Percentiles rank a stretch among this genome's conserved stretches.
phyloP scores from a whole-genome alignment of 139 green algal genomes.

The Micractinium sp. region DNA sequence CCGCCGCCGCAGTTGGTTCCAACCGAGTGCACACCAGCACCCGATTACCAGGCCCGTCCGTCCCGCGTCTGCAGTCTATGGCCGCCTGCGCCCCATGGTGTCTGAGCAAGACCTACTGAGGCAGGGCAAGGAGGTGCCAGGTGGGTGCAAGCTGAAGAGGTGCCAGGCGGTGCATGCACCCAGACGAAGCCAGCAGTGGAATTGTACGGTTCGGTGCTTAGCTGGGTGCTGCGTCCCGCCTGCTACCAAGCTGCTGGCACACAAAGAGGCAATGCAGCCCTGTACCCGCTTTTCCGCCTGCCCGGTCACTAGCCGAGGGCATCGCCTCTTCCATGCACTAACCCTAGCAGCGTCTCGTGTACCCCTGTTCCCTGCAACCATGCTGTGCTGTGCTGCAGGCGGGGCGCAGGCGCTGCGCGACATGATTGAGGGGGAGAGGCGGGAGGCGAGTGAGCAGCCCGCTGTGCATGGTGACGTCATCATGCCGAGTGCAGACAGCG shows the following conservation, averaged over 20 bases:
- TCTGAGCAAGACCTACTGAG: constrained; percentile 28
- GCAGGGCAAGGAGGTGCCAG: not conserved
- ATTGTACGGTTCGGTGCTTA: not conserved
- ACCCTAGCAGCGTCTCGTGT: no score
- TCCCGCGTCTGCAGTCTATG: not conserved
- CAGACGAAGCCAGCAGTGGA: no score
- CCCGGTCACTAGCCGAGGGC: no score
- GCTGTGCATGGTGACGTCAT: not conserved
- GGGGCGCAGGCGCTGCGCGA: not conserved
- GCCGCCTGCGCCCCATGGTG: constrained; percentile 22
- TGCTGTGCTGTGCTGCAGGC: not conserved
- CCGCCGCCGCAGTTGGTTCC: not conserved
- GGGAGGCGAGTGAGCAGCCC: not conserved
- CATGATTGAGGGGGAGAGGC: not conserved
- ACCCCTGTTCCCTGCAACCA: not conserved
- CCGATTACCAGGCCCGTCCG: not conserved
- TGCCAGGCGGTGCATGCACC: no score
- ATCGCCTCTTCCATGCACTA: no score
- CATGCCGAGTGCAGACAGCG: no score
- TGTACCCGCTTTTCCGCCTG: no score
- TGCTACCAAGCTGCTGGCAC: not conserved
- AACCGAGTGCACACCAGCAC: no score
- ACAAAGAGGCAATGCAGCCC: no score
- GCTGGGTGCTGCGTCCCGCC: not conserved
- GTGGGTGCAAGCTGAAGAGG: not conserved